Evolutionary conservation across 2,329 filamentous ascomycete genomes (phyloP).

Genomic region (Periconia digitata): DNA sequence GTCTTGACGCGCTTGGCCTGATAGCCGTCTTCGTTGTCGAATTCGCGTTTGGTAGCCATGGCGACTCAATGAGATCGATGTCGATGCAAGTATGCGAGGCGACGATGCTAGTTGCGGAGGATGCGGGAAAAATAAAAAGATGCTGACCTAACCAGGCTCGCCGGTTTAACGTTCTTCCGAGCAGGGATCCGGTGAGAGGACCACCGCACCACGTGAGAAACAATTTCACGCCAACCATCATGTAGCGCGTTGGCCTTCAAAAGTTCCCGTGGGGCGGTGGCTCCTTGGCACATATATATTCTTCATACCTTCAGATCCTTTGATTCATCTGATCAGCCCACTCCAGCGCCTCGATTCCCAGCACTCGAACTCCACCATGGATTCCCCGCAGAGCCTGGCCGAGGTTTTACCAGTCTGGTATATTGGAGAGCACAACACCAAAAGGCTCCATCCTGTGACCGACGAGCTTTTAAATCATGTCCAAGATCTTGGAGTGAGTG

Average conservation of each 20-base stretch:
- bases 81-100: conserved; percentile 3
- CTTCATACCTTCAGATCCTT: neutral
- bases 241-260: conserved; percentile 1
- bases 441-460: conserved; percentile 61
- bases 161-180: conserved; percentile 5
- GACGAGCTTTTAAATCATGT: conserved; percentile 67
- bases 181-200: neutral
- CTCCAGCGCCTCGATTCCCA: neutral
- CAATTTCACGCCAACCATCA: conserved; percentile 14
- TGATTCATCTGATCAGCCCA: neutral
- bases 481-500: conserved; percentile 67
- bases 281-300: neutral
- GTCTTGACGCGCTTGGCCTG: conserved; percentile 55
- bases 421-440: conserved; percentile 73
- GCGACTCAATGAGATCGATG: conserved; percentile 8
- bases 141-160: neutral
- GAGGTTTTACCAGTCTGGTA: conserved; percentile 59
- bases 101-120: conserved; percentile 1
- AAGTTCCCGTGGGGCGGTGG: neutral
- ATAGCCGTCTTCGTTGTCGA: conserved; percentile 50
- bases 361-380: conserved; percentile 17
- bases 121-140: neutral
- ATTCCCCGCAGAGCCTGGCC: conserved; percentile 35
- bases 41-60: conserved; percentile 61
- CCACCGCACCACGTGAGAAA: conserved; percentile 11